Conservation (phyloP, 345 rosid species). For the Arabidopsis arenosa region DNA sequence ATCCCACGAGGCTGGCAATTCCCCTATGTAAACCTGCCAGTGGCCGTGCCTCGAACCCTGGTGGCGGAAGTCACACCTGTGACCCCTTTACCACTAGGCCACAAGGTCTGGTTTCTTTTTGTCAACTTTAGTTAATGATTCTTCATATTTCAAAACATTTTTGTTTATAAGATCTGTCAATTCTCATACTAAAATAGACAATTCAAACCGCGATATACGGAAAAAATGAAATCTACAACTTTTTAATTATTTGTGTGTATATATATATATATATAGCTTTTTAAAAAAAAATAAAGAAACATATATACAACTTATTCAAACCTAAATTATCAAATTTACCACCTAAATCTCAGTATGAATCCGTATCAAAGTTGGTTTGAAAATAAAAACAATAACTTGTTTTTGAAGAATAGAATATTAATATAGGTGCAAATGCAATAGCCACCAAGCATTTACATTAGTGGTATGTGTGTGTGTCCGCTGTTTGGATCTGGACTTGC, state of each 20-base stretch:
- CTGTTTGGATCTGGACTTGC: slow-evolving; percentile 36
- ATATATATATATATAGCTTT: not conserved
- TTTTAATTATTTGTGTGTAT: not conserved
- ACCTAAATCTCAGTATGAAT: not conserved
- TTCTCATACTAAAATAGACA: not conserved
- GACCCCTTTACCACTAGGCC: too few species aligned
- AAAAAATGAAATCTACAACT: not conserved
- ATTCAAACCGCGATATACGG: not conserved
- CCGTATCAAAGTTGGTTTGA: not conserved
- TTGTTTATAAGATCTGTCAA: not conserved
- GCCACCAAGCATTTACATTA: slow-evolving; percentile 9
- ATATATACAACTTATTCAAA: too few species aligned
- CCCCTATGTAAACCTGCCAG: too few species aligned
- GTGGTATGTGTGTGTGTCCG: slow-evolving; percentile 3
- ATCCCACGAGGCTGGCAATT: too few species aligned
- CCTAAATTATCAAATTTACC: too few species aligned
- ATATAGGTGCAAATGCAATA: slow-evolving; percentile 27
- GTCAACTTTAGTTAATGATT: not conserved
- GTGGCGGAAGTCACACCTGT: too few species aligned
- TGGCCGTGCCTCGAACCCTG: too few species aligned
- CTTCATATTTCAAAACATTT: not conserved
- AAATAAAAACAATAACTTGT: not conserved
- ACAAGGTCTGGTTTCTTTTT: too few species aligned
- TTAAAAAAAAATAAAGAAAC: too few species aligned
- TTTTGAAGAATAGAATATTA: not conserved